phyloP scores from a whole-genome alignment of 2,329 filamentous ascomycete genomes.

The Lecanosticta acicola region DNA sequence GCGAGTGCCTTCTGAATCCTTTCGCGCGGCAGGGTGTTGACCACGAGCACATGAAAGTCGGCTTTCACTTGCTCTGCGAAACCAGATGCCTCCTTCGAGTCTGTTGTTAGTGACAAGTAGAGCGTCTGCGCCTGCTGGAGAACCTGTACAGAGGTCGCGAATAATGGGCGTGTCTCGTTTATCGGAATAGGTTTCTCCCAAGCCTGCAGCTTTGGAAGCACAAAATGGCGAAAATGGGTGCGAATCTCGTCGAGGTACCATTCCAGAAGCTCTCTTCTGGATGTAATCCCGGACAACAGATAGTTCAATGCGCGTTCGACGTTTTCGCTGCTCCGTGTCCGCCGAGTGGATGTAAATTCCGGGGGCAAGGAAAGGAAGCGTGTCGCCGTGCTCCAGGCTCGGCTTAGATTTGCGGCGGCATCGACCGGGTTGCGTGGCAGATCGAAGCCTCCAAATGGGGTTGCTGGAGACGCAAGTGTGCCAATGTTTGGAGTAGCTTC shows the following conservation, averaged over 20 bases:
- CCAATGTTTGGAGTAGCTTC: constrained; percentile 41
- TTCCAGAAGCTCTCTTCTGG: constrained; percentile 33
- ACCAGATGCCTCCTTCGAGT: neutral
- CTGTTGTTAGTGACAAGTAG: constrained; percentile 24
- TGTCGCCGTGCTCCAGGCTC: constrained; percentile 45
- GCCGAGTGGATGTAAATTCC: constrained; percentile 1
- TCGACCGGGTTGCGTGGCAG: constrained; percentile 34
- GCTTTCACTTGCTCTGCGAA: constrained; percentile 12
- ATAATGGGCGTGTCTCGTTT: constrained; percentile 28
- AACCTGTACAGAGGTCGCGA: constrained; percentile 34
- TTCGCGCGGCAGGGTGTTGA: constrained; percentile 26
- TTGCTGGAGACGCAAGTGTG: constrained; percentile 33
- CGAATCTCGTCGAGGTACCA: constrained; percentile 44
- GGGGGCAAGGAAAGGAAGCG: constrained; percentile 31
- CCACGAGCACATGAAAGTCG: constrained; percentile 22
- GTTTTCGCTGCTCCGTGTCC: constrained; percentile 9
- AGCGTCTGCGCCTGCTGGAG: constrained; percentile 34
- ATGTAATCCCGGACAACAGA: constrained; percentile 8
- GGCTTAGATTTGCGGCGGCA: constrained; percentile 34
- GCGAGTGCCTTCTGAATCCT: constrained; percentile 24
- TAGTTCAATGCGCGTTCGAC: constrained; percentile 14
- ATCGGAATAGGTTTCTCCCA: constrained; percentile 25
- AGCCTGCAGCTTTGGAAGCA: constrained; percentile 19
- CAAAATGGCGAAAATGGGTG: constrained; percentile 37
- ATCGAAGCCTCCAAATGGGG: constrained; percentile 37